Conservation (phyloP, 2,329 filamentous ascomycete genomes). For the Trichoderma sp. region DNA sequence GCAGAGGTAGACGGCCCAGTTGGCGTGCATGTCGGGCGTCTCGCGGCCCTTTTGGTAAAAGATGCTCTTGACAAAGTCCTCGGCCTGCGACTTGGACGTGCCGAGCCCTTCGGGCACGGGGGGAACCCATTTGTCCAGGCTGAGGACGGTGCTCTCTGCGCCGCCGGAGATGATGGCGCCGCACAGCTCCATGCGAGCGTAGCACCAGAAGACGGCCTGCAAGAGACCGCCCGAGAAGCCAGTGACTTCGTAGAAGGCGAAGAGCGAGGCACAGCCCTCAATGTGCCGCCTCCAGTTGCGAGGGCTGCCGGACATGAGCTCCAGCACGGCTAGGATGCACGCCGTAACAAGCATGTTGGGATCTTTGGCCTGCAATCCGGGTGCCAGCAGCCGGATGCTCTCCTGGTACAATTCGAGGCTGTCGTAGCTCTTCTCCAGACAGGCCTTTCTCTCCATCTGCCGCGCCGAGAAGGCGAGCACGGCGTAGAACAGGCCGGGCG, state of each 20-base stretch:
- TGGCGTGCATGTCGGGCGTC: slow-evolving; percentile 49
- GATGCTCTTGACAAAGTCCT: slow-evolving; percentile 25
- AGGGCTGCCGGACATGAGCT: slow-evolving; percentile 47
- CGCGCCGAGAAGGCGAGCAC: slow-evolving; percentile 53
- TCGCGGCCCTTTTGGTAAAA: slow-evolving; percentile 32
- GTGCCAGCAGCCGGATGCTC: slow-evolving; percentile 44
- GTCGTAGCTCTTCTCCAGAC: slow-evolving; percentile 45
- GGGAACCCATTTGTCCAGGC: slow-evolving; percentile 48
- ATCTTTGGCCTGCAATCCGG: slow-evolving; percentile 42
- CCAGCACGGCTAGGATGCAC: slow-evolving; percentile 46
- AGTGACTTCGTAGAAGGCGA: slow-evolving; percentile 49
- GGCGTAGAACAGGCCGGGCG: slow-evolving; percentile 45
- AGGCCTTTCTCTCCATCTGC: slow-evolving; percentile 49
- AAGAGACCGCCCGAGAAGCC: slow-evolving; percentile 44
- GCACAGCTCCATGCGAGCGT: slow-evolving; percentile 56
- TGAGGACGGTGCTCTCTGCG: slow-evolving; percentile 47
- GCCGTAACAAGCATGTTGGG: slow-evolving; percentile 46
- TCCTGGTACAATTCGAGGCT: slow-evolving; percentile 54
- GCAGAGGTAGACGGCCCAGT: slow-evolving; percentile 53
- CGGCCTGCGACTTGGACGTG: slow-evolving; percentile 26
- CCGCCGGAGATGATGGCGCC: slow-evolving; percentile 51
- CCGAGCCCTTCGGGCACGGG: slow-evolving; percentile 20
- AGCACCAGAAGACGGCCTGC: slow-evolving; percentile 57
- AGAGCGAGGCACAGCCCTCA: slow-evolving; percentile 53
- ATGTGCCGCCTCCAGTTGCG: slow-evolving; percentile 54